Conservation (phyloP, 192 early-diverging fungal species). For the Spinellus fusiger region DNA sequence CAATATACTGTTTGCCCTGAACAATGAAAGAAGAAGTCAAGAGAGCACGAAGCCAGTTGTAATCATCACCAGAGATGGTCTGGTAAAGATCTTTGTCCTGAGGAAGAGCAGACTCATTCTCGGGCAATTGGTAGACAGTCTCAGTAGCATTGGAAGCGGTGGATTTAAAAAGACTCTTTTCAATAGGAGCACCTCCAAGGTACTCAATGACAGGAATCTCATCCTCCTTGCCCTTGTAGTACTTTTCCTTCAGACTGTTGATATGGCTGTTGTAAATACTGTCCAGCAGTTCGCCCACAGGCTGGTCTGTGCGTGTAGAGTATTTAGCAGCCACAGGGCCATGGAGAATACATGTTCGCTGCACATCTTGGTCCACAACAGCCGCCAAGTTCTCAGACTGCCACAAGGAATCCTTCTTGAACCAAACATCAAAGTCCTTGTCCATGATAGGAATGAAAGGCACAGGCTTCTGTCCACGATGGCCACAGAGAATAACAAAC, state of each 20-base stretch:
- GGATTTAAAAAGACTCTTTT: conserved; percentile 33
- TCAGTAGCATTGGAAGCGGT: conserved; percentile 35
- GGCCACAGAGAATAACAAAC: conserved; percentile 69
- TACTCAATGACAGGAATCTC: conserved; percentile 77
- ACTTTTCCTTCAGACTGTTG: conserved; percentile 58
- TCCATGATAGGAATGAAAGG: conserved; percentile 86
- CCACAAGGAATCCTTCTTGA: conserved; percentile 90
- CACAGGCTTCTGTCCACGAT: conserved; percentile 81
- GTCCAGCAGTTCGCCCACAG: conserved; percentile 84
- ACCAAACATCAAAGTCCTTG: conserved; percentile 82
- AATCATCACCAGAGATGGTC: conserved; percentile 62
- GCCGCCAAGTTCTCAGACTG: conserved; percentile 83
- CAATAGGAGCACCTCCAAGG: conserved; percentile 49
- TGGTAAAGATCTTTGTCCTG: conserved; percentile 59
- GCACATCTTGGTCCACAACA: conserved; percentile 77
- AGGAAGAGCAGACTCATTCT: conserved; percentile 46
- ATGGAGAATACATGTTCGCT: conserved; percentile 81
- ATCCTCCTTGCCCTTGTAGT: conserved; percentile 57
- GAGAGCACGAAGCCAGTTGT: conserved; percentile 81
- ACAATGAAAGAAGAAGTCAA: conserved; percentile 72
- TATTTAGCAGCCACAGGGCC: conserved; percentile 80
- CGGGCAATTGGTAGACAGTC: conserved; percentile 55
- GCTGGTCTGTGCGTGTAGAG: conserved; percentile 69
- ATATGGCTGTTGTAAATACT: conserved; percentile 79
- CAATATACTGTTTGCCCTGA: conserved; percentile 62